Conservation (phyloP, 1,139 yeast genomes). For the Lodderomyces theae region DNA sequence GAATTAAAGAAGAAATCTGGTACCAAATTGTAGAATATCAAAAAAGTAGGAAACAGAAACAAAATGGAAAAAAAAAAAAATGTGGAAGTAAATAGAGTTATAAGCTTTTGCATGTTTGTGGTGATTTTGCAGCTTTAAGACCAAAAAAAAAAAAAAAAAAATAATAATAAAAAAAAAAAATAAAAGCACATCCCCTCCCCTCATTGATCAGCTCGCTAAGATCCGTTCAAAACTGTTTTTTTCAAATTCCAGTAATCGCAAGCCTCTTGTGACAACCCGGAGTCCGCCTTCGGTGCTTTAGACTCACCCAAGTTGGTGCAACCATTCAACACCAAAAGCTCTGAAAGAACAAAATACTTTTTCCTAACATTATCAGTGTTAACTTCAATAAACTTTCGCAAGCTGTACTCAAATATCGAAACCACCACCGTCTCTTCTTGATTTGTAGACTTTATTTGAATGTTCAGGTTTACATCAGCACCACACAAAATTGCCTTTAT, state of each 20-base stretch:
- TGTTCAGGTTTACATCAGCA: slow-evolving; percentile 43
- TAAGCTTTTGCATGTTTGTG: not conserved
- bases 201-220: too few species aligned
- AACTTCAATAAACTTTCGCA: slow-evolving; percentile 46
- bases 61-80: not conserved
- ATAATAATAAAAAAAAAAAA: not conserved
- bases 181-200: too few species aligned
- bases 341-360: slow-evolving; percentile 65
- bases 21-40: not conserved
- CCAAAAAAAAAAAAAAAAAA: not conserved
- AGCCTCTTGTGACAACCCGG: slow-evolving; percentile 39
- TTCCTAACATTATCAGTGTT: slow-evolving; percentile 15
- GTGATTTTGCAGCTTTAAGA: not conserved
- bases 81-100: not conserved
- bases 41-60: not conserved
- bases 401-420: slow-evolving; percentile 58
- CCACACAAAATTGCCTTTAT: slow-evolving; percentile 49
- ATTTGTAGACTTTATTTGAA: slow-evolving; percentile 25
- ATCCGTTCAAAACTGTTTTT: slow-evolving; percentile 28
- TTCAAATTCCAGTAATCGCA: slow-evolving; percentile 50
- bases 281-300: slow-evolving; percentile 24
- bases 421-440: slow-evolving; percentile 23
- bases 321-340: slow-evolving; percentile 69
- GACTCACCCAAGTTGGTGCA: slow-evolving; percentile 34
- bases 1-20: too few species aligned